Evolutionary conservation across 2,329 filamentous ascomycete genomes (phyloP).

Genomic region (Venturia aucupariae): DNA sequence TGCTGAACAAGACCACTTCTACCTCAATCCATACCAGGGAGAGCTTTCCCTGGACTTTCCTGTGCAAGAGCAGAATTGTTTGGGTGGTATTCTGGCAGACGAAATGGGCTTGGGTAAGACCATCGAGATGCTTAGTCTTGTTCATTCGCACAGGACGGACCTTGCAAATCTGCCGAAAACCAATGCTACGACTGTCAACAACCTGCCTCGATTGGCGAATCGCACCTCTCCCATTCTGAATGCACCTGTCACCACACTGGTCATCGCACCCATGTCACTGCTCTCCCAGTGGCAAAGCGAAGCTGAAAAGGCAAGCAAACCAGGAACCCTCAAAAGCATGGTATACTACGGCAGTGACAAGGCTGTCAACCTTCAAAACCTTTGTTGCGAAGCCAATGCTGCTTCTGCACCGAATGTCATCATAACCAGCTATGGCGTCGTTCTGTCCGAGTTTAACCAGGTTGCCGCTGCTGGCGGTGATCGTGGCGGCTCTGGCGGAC

Average conservation of each 20-base stretch:
- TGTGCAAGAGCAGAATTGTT: conserved; percentile 84
- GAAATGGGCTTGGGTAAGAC: conserved; percentile 95
- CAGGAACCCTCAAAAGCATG: conserved; percentile 72
- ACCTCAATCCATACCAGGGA: conserved; percentile 94
- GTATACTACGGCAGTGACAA: conserved; percentile 93
- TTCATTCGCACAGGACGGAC: conserved; percentile 71
- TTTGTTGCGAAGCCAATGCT: conserved; percentile 69
- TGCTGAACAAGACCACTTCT: conserved; percentile 64
- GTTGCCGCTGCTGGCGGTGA: conserved; percentile 52
- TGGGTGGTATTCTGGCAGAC: conserved; percentile 88
- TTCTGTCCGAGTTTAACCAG: conserved; percentile 81
- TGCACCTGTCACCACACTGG: conserved; percentile 83
- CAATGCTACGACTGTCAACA: conserved; percentile 38
- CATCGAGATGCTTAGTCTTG: conserved; percentile 92
- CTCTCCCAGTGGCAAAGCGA: conserved; percentile 97
- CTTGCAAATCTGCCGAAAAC: conserved; percentile 25
- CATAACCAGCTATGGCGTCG: conserved; percentile 88
- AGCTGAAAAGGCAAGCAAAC: conserved; percentile 78
- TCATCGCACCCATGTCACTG: conserved; percentile 94
- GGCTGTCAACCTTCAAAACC: conserved; percentile 61
- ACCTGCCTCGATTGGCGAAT: conserved; percentile 53
- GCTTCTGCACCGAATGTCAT: conserved; percentile 75
- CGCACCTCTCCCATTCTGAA: conserved; percentile 47
- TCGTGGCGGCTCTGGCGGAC: conserved; percentile 51
- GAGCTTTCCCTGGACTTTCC: conserved; percentile 89